phyloP scores from a whole-genome alignment of 169 alveolate genomes.

The Cystoisospora suis region DNA sequence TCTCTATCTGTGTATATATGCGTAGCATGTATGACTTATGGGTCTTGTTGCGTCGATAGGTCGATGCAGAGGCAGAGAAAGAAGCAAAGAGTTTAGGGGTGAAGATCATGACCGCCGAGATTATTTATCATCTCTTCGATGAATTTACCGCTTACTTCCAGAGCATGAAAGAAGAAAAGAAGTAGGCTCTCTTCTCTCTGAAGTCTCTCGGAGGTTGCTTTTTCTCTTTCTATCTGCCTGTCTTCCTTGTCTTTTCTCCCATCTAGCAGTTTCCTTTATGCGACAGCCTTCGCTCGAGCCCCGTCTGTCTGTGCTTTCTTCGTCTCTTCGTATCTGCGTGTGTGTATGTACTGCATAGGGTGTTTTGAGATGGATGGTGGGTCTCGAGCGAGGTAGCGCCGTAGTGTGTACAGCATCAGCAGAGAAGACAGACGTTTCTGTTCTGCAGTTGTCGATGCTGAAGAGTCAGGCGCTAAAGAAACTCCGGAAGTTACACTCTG shows the following conservation, averaged over 20 bases:
- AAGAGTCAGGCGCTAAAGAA: constrained; percentile 24
- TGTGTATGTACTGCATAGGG: no score
- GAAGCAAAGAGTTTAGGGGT: constrained; percentile 97
- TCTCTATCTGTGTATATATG: not conserved
- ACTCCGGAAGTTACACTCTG: not conserved
- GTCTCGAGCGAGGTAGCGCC: not conserved
- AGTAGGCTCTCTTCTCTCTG: constrained; percentile 68
- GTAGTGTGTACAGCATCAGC: constrained; percentile 34
- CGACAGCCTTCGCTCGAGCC: no score
- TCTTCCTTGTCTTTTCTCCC: no score
- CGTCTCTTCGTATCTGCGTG: no score
- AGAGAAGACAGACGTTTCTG: no score
- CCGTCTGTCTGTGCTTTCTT: no score
- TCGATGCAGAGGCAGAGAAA: constrained; percentile 93
- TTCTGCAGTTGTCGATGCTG: not conserved
- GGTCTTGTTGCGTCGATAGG: constrained; percentile 20
- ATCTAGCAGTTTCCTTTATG: no score
- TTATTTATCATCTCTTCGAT: constrained; percentile 98
- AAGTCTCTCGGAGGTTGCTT: no score
- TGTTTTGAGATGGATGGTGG: not conserved
- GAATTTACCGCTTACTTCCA: constrained; percentile 92
- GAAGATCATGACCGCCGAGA: constrained; percentile 96
- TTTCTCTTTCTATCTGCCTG: no score
- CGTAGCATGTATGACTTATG: not conserved
- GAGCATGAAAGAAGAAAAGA: constrained; percentile 90